phyloP scores from a whole-genome alignment of 2,329 filamentous ascomycete species.

The Cadophora sp. region DNA sequence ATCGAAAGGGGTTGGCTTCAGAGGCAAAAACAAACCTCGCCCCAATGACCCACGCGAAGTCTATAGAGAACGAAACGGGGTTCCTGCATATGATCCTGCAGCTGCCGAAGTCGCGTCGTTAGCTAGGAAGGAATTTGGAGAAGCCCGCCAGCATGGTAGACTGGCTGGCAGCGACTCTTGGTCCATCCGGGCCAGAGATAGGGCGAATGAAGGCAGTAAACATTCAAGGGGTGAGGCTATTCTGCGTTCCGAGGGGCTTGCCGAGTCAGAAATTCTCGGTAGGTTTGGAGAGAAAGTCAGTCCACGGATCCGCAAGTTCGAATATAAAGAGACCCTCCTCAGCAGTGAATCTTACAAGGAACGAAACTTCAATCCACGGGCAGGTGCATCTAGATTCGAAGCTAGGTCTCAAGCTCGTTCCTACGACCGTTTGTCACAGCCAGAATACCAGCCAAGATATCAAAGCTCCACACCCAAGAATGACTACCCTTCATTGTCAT shows the following conservation, averaged over 20 bases:
- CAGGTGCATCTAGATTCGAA: neutral
- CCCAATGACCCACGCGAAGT: conserved; percentile 26
- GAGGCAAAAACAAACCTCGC: conserved; percentile 33
- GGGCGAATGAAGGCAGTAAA: neutral
- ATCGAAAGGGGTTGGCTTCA: conserved; percentile 47
- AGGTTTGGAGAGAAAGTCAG: conserved; percentile 8
- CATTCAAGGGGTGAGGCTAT: neutral
- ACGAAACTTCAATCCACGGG: neutral
- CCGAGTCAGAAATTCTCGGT: neutral
- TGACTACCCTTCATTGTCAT: conserved; percentile 8
- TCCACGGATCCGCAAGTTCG: conserved; percentile 10
- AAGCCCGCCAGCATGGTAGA: neutral
- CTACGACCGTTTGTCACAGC: neutral
- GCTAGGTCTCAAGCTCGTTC: neutral
- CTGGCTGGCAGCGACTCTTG: neutral
- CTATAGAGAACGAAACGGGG: conserved; percentile 33
- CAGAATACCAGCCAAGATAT: neutral
- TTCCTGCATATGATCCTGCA: conserved; percentile 20
- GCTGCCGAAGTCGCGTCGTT: neutral
- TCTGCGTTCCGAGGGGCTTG: neutral
- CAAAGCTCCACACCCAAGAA: neutral
- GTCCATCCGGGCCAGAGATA: neutral
- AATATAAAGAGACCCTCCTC: neutral
- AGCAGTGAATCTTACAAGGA: neutral
- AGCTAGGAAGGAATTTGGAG: neutral